A percentile compares a stretch with the other conserved stretches of the same genome.
These are phyloP conservation scores for Pisolithus orientalis DNA, from an alignment of 768 basidiomycete genomes.

Conservation along the genomic window DNA sequence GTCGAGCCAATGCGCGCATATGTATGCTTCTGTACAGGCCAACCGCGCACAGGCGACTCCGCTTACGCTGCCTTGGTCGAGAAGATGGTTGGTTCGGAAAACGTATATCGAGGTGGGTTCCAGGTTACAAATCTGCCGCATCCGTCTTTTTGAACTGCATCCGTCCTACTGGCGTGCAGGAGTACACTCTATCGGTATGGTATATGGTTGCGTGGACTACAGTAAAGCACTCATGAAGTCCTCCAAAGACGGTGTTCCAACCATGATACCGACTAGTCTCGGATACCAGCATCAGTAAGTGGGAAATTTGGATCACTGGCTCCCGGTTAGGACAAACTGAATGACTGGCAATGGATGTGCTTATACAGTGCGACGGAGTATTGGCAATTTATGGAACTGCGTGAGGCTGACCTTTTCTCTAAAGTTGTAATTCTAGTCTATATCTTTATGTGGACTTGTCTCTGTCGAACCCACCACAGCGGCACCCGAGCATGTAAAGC, in stretches of 20 bases:
- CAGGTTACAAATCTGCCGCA: not conserved
- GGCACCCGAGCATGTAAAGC: slow-evolving; percentile 31
- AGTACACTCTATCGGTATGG: slow-evolving; percentile 39
- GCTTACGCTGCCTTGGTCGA: slow-evolving; percentile 38
- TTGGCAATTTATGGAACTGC: slow-evolving; percentile 44
- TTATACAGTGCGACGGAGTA: slow-evolving; percentile 31
- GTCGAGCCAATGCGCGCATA: not conserved
- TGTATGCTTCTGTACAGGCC: slow-evolving; percentile 28
- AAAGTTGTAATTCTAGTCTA: not conserved
- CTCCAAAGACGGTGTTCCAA: slow-evolving; percentile 43
- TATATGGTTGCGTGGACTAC: not conserved
- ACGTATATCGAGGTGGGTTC: slow-evolving; percentile 37
- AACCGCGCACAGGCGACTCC: slow-evolving; percentile 42
- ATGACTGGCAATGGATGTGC: too few relatives aligned
- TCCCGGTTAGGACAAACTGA: not conserved
- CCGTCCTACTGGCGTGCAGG: slow-evolving; percentile 15
- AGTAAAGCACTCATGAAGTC: not conserved
- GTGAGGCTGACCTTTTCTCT: slow-evolving; percentile 13
- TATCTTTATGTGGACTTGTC: slow-evolving; percentile 1
- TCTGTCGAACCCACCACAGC: slow-evolving; percentile 5
- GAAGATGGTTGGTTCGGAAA: slow-evolving; percentile 26
- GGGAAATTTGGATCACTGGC: not conserved
- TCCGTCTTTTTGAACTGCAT: not conserved
- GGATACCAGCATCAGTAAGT: slow-evolving; percentile 44
- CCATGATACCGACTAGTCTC: slow-evolving; percentile 37